phyloP scores from a whole-genome alignment of 192 early-diverging fungal species.

The Chytriomyces sp. region DNA sequence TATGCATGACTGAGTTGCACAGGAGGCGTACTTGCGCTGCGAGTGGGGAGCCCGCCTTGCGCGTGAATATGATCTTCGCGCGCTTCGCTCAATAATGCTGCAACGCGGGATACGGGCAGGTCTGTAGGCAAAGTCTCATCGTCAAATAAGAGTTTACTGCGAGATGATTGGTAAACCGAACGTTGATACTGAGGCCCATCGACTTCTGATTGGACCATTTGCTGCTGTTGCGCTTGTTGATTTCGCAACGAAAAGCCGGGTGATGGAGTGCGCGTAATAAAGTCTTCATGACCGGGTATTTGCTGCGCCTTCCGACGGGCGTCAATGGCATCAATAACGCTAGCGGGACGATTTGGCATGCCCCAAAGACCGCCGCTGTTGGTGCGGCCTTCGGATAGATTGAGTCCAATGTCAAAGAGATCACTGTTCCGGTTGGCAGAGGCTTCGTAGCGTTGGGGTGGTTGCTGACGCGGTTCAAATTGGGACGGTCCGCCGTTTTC shows the following conservation, averaged over 20 bases:
- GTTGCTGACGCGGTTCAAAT: neutral
- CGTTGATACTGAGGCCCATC: neutral
- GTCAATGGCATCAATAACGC: neutral
- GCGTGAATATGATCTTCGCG: conserved; percentile 2
- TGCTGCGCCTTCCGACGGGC: conserved; percentile 7
- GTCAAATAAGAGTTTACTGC: neutral
- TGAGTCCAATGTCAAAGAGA: neutral
- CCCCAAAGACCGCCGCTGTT: neutral
- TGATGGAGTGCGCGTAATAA: conserved; percentile 7
- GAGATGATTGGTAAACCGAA: neutral
- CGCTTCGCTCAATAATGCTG: conserved; percentile 16
- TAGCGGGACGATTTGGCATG: neutral
- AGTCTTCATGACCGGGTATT: conserved; percentile 11
- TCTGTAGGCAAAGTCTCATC: conserved; percentile 3
- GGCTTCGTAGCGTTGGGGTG: neutral
- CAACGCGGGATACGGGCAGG: conserved; percentile 8
- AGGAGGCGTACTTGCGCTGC: conserved; percentile 22
- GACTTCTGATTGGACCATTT: no score
- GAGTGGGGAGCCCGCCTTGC: neutral
- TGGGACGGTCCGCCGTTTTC: no score
- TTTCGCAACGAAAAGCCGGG: conserved; percentile 3
- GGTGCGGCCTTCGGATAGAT: neutral
- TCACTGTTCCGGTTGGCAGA: neutral
- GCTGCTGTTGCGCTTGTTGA: conserved; percentile 1
- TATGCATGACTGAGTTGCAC: conserved; percentile 5